A percentile compares a stretch with the other conserved stretches of the same genome.
phyloP scores from a whole-genome alignment of 2,329 filamentous ascomycete genomes.

The Sporothrix phasma region DNA sequence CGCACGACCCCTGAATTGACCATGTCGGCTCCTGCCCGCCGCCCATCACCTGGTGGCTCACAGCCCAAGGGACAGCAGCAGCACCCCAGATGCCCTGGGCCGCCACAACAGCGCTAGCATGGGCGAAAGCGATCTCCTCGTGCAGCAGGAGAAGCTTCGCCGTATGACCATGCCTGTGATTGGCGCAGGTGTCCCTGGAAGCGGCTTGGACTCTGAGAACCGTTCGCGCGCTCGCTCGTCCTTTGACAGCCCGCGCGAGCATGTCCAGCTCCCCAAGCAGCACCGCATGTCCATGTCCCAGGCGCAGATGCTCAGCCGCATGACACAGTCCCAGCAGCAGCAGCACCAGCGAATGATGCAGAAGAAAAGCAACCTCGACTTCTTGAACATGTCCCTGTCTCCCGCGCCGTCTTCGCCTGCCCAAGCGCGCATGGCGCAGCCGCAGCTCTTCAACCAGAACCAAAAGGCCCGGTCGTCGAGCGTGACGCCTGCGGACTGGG shows the following conservation, averaged over 20 bases:
- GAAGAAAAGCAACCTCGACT: constrained; percentile 45
- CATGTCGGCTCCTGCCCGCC: constrained; percentile 31
- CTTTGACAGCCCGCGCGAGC: constrained; percentile 33
- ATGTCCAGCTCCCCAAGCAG: constrained; percentile 35
- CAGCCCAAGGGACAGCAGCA: constrained; percentile 14
- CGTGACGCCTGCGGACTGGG: constrained; percentile 65
- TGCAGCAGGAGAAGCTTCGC: constrained; percentile 48
- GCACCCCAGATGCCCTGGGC: constrained; percentile 30
- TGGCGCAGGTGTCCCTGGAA: constrained; percentile 27
- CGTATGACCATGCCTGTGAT: constrained; percentile 44
- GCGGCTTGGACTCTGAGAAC: constrained; percentile 20
- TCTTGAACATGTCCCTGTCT: constrained; percentile 38
- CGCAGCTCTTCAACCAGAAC: constrained; percentile 30
- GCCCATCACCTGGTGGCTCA: constrained; percentile 26
- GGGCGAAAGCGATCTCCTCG: constrained; percentile 44
- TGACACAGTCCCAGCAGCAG: constrained; percentile 28
- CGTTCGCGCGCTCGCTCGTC: constrained; percentile 37
- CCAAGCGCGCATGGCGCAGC: constrained; percentile 32
- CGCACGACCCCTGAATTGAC: constrained; percentile 27
- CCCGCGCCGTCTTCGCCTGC: constrained; percentile 40
- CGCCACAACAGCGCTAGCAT: constrained; percentile 34
- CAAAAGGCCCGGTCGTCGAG: constrained; percentile 29
- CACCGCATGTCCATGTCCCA: constrained; percentile 41
- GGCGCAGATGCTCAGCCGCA: constrained; percentile 30
- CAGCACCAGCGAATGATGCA: constrained; percentile 25